Conservation (phyloP, 1,139 yeast genomes). For the Suhomyces anneliseae region DNA sequence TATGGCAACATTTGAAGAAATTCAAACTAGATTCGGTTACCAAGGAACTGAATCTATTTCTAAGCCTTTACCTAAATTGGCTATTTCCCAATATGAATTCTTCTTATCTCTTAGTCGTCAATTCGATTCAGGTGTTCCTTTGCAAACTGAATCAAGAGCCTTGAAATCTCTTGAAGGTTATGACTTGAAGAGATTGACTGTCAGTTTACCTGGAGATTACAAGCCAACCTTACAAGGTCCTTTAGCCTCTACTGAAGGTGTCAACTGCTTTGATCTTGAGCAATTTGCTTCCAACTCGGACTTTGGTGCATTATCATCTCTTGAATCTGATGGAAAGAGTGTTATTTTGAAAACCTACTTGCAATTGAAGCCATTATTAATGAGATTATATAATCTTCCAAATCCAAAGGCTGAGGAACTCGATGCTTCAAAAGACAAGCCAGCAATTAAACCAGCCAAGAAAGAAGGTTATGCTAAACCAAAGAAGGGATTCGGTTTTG, state of each 20-base stretch:
- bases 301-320: constrained; percentile 22
- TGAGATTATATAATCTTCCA: constrained; percentile 18
- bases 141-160: constrained; percentile 15
- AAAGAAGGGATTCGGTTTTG: constrained; percentile 39
- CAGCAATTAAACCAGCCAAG: background rate
- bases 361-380: constrained; percentile 35
- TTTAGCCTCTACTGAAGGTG: constrained; percentile 7
- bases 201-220: constrained; percentile 12
- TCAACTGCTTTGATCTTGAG: constrained; percentile 17
- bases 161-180: constrained; percentile 11
- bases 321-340: constrained; percentile 12
- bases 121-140: constrained; percentile 12
- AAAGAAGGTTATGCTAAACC: constrained; percentile 28
- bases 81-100: constrained; percentile 22
- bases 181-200: constrained; percentile 18
- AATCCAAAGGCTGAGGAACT: background rate
- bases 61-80: constrained; percentile 18
- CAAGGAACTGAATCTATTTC: constrained; percentile 11
- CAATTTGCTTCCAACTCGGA: constrained; percentile 16
- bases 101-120: constrained; percentile 20
- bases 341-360: constrained; percentile 23
- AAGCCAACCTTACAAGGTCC: constrained; percentile 28
- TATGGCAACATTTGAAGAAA: constrained; percentile 15
- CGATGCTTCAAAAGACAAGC: background rate
- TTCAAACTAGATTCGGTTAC: constrained; percentile 20